Evolutionary conservation across 805 yeast genomes (phyloP), one percentile per base, ranked within the genome.

Genomic region (Grigorovia transvaalensis): DNA sequence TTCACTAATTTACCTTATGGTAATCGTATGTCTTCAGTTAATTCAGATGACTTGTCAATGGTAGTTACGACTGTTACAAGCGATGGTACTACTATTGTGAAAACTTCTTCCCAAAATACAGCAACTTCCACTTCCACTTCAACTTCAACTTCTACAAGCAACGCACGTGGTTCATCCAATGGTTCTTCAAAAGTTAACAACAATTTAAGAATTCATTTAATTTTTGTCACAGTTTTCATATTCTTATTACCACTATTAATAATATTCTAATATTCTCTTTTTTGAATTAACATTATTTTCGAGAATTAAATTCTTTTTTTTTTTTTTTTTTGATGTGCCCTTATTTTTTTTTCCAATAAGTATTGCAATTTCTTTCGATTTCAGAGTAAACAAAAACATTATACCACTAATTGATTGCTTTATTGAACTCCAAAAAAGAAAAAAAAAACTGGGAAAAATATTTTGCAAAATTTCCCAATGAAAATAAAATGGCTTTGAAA

Each of bases 1-100:
- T 63, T 64, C 52, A 59, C 64, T 13, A 9, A 35, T 13, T 29
- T 35, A 46, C 45, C 38, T 44, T 33, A 33, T 11, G 38, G 38
- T 13, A 33, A 33, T 33, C 38, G 9, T 5, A 8, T 33, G 4
- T 33, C 38, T 11, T 33, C 38, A 33, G 15, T 33, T 11, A 33
- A 33, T 8, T 33, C 38, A 33, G 8, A 33, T 5, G 38, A 33
- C 8, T 9, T 33, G 8, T 9, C 38, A 11, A 9, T 33, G 11
- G 8, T 13, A 9, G 8, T 11, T 13, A 33, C 38, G 2, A 33
- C 38, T 11, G 15, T 33, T 11, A 33, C 38, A 33, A 33, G 38
- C 8, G 38, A 13, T 33, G 38, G 8, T 13, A 33, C 38, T 33
- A 33, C 38, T 13, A 33, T 33, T 33, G 38, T 33, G 11, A 33